Evolutionary conservation across 495 filamentous ascomycete species (phyloP).

Genomic region (Tuber melanosporum): DNA sequence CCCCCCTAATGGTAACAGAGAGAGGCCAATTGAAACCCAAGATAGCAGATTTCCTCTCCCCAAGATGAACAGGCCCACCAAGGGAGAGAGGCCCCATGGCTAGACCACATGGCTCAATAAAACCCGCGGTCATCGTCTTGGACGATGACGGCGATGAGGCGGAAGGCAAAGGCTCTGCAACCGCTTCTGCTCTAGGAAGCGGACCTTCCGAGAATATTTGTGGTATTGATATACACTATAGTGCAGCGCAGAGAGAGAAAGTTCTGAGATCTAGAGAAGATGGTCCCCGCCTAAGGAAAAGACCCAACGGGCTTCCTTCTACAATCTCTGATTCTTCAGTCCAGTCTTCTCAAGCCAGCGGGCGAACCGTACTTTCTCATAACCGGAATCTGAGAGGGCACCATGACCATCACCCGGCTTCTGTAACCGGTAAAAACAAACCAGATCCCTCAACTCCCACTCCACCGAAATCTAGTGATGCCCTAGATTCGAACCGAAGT

Average conservation of each 20-base stretch:
- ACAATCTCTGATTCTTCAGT: not conserved
- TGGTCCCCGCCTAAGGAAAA: not conserved
- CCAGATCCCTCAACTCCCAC: not conserved
- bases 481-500: not conserved
- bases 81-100: not conserved
- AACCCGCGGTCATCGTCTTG: not conserved
- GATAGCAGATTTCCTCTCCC: not conserved
- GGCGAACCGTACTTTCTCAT: not conserved
- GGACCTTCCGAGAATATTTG: not conserved
- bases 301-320: not conserved
- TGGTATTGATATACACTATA: not conserved
- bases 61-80: not conserved
- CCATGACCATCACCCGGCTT: not conserved
- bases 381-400: not conserved
- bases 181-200: not conserved
- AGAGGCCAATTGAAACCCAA: not conserved
- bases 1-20: not conserved
- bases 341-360: not conserved
- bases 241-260: not conserved
- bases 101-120: not conserved
- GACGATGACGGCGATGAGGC: not conserved
- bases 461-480: not conserved
- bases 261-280: not conserved
- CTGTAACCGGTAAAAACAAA: not conserved
- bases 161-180: not conserved